These are phyloP conservation scores for Candida nonsorbophila DNA, from an alignment of 805 yeast genomes.

Conservation along the genomic window DNA sequence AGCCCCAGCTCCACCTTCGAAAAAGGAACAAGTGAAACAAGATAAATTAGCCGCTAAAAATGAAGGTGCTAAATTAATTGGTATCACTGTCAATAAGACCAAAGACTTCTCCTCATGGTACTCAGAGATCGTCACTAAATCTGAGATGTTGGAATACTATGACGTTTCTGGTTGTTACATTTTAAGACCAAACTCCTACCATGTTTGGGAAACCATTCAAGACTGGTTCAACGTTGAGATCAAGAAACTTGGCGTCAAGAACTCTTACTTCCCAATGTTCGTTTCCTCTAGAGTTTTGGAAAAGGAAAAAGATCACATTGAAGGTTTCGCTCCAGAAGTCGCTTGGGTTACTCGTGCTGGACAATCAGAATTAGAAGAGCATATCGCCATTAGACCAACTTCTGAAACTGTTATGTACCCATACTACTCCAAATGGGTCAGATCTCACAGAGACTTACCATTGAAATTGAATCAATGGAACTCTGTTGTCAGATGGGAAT, in stretches of 20 bases:
- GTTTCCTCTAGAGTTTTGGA: constrained; percentile 90
- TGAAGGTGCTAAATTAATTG: constrained; percentile 89
- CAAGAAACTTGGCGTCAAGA: constrained; percentile 85
- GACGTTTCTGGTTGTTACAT: constrained; percentile 99
- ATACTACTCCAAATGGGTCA: constrained; percentile 97
- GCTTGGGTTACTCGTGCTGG: constrained; percentile 99
- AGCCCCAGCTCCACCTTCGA: constrained; percentile 22
- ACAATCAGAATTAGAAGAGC: constrained; percentile 88
- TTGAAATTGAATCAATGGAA: constrained; percentile 98
- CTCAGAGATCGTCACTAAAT: constrained; percentile 91
- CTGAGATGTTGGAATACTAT: constrained; percentile 97
- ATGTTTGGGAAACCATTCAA: constrained; percentile 93
- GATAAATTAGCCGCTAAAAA: constrained; percentile 45
- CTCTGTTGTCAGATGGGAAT: constrained; percentile 99
- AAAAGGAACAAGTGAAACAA: constrained; percentile 25
- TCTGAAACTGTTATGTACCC: constrained; percentile 99
- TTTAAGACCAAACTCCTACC: constrained; percentile 91
- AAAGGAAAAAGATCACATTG: constrained; percentile 96
- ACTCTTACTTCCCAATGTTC: constrained; percentile 98
- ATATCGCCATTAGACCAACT: constrained; percentile 98
- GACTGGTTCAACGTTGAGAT: constrained; percentile 75
- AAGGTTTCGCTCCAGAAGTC: constrained; percentile 99
- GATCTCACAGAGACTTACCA: constrained; percentile 97
- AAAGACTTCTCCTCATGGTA: constrained; percentile 96
- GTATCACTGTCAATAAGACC: constrained; percentile 91